Evolutionary conservation across 2,329 filamentous ascomycete genomes (phyloP), one percentile per base, ranked within the genome.

Genomic region (Calonectria pseudoreteaudii): DNA sequence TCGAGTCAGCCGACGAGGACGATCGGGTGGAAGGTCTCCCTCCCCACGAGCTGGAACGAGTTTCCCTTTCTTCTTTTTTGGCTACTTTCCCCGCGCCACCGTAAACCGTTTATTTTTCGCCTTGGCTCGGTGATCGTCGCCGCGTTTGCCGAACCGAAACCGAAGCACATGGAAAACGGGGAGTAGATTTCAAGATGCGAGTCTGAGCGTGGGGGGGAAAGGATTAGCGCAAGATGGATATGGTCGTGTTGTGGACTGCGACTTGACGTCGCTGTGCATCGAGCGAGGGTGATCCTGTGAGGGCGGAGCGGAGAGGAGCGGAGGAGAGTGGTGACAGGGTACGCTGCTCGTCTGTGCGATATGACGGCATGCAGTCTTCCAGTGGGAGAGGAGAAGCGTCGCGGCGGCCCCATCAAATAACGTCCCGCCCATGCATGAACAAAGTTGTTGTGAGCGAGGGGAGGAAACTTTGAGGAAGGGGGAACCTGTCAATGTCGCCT

Each of bases 201-300:
- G 28, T 60, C 44, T 36, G 44, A 44, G 47, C 30, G 68, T 53
- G 31, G 68, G 50, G n/a, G 30, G 68, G 64, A 18, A 34, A 49
- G 26, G 49, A 64, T 65, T 60, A 38, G 52, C 65, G 44, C 23
- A 53, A 10, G 28, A 62, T 26, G 28, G 60, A 23, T 26, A 58
- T 16, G 52, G 52, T 56, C 20, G 52, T 16, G 52, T 30, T 31
- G 52, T 28, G 34, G 64, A 47, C 53, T 62, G 64, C 20, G 70
- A 67, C 52, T 71, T 67, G 70, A 62, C 60, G 60, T 67, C 70
- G 64, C n/a, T 44, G 52, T 67, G 68, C 50, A 44, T 60, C 34
- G 60, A 60, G 41, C 68, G 58, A 58, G 58, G 38, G 8, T 31
- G 49, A 31, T 66, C 44, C 66, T 60, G 36, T 47, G 50, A 64